Evolutionary conservation across 305 asterid species (phyloP).

Genomic region (Fraxinus ornus): DNA sequence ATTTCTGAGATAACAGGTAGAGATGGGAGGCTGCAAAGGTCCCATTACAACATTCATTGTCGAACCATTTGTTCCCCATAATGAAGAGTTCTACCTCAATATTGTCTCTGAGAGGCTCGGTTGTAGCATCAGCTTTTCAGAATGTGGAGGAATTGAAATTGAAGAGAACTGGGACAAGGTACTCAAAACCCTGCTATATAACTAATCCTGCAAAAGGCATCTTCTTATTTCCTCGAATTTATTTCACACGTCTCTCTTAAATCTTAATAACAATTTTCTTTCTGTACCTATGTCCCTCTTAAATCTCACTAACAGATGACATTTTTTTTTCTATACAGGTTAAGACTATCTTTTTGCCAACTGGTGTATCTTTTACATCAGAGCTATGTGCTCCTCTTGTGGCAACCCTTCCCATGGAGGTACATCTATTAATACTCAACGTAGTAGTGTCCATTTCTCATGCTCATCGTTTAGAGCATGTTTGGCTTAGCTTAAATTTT

Average conservation of each 20-base stretch:
- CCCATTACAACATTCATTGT: constrained; percentile 90
- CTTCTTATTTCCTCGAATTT: background rate
- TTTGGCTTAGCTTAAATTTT: background rate
- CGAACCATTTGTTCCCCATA: constrained; percentile 87
- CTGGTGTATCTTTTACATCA: constrained; percentile 57
- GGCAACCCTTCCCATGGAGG: constrained; percentile 90
- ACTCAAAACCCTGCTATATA: background rate
- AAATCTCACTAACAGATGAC: background rate
- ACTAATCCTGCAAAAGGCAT: constrained; percentile 7
- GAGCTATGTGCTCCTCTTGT: constrained; percentile 79
- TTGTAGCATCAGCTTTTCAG: constrained; percentile 89
- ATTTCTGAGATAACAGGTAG: constrained; percentile 50
- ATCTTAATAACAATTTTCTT: background rate
- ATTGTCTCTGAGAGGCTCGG: constrained; percentile 93
- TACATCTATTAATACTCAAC: constrained; percentile 21
- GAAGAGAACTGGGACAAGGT: constrained; percentile 99
- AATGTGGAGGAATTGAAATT: constrained; percentile 96
- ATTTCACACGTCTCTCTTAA: background rate
- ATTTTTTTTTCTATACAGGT: constrained; percentile 44
- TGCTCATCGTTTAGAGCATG: background rate
- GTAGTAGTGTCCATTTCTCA: background rate
- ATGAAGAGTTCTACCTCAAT: constrained; percentile 77
- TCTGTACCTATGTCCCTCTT: background rate
- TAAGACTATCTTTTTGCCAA: constrained; percentile 63
- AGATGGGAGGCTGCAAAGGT: constrained; percentile 95